Base-by-base conservation (phyloP, 1,139 yeast species). In the Yamadazyma triangularis region DNA sequence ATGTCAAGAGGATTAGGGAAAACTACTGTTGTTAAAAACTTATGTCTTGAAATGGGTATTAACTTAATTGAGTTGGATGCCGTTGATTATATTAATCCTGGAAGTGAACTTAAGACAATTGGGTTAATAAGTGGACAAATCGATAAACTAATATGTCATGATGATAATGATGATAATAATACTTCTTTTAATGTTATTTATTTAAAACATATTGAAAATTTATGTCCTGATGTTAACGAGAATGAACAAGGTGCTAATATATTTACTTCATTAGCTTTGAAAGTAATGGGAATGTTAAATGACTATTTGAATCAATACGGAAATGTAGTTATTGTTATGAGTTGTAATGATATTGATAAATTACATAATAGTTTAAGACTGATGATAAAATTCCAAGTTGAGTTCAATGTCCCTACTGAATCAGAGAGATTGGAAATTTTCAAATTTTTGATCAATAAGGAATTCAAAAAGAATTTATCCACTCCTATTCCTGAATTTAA, bases 1-100 rank as follows among this genome's bases (percentile, higher is more conserved):
- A 63, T 78, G 49, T 73, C 79, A 21, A 64, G 94, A 32, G 89
- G 86, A 4, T 76, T 85, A 7, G 98, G 98, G 0, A 91, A 91
- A 48, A 54, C 82, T 0, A 75, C 81, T 0, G 51, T 84, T 23
- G 73, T 86, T 0, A 57, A 72, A 33, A 73, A 75, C 35, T 49
- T 79, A 2, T 69, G 84, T 0, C 55, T 64, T 6, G 73, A 73
- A 24, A 52, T 80, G 32, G 96, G 96, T 0, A 56, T 80, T 14
- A 84, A 85, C 43, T 56, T 83, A 10, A 61, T 83, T 26, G 85
- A 77, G 31, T 57, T 91, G 11, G 95, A 88, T 44, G 79, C 88
- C 26, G 70, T 76, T 43, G 77, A 70, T 16, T 53, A 73, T n/a
- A 57, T 79, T 7, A 72, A 75, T 36, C 73, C 78, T 1, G 88